Evolutionary conservation across 768 basidiomycete genomes (phyloP), one percentile per base, ranked within the genome.

Genomic region (Gloeophyllum trabeum): DNA sequence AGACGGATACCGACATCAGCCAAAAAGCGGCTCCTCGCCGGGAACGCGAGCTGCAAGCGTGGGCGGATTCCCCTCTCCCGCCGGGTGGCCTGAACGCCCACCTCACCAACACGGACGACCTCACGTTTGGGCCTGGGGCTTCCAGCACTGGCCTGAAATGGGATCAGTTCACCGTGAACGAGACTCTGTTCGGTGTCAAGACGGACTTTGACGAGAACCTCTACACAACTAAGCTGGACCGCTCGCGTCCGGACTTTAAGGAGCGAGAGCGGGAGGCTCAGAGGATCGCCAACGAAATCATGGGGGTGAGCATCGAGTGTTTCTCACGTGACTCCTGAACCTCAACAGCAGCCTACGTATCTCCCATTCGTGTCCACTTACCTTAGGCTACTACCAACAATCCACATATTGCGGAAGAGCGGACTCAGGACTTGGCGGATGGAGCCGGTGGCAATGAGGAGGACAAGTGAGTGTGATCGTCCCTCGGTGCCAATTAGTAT

Each of bases 81-180:
- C 26, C 38, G 56, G 2, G 61, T 71, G 21, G 55, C 61, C 3
- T 48, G 58, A 16, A 39, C 57, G 14, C 42, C 53, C 14, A 47
- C 56, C 24, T 48, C 58, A 19, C 49, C 1, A 58, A 57, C 39
- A 67, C 67, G 32, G 86, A 88, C 54, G 85, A 86, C 24, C 45
- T 73, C 43, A 87, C 84, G 0, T 89, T 88, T 50, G 82, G 78
- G 3, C 54, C 70, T 13, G 70, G 70, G 7, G 60, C 70, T 13
- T 58, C 51, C n/a, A 51, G 52, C 35, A 65, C 62, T 28, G 56
- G 50, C 44, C 56, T 61, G 22, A 54, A 67, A 2, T 92, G 93
- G 89, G 92, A 99, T 60, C 91, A 96, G 60, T 99, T 94, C 52
- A 81, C 80, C 16, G 88, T 69, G 32, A 99, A 98, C 61, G 94